Base-by-base conservation (phyloP, 768 basidiomycete species). In the Rhizopogon vinicolor region DNA sequence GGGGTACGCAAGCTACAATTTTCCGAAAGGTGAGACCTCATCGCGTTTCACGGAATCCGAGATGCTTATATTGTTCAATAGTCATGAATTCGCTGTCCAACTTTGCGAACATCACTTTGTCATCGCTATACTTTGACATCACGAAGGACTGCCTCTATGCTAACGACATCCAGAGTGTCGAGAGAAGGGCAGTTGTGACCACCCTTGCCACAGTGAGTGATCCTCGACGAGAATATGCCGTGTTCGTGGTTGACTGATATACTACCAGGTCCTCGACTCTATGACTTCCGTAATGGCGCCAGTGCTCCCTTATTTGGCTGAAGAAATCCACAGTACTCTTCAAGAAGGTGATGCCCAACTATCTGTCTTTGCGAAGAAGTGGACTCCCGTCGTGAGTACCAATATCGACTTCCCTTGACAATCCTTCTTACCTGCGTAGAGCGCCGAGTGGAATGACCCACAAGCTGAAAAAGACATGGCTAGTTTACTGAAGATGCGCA, bases 261-360 rank as follows among this genome's bases (percentile, higher is more conserved):
- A 2, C 39, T 55, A 8, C 8, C 49, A 94, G 90, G 75, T 86
- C 39, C 69, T 95, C 49, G 72, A 75, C 29, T 85, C 83, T 2
- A 80, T 92, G 72, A 83, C 83, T 1, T 78, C 77, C 3, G 78
- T 92, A 3, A 74, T 94, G 44, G 90, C 92, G 0, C 96, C 96
- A 0, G 84, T 98, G 28, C 75, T 92, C 2, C 96, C 96, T 8
- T 90, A 96, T 65, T 80, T 97, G 5, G 89, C 92, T 0, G 94
- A 97, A 70, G 96, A 98, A 68, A 83, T 95, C 53, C 79, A 90
- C 62, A 71, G 75, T 22, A 67, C 66, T 14, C 67, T 70, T 18
- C 52, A 56, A 46, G 55, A 37, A 33, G 59, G 52, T 0, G 52
- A 54, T 12, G 51, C 74, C 31, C 66, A 61, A 0, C 67, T 57